Evolutionary conservation across 768 basidiomycete genomes (phyloP), one percentile per base, ranked within the genome.

Genomic region (Clathrus columnatus): DNA sequence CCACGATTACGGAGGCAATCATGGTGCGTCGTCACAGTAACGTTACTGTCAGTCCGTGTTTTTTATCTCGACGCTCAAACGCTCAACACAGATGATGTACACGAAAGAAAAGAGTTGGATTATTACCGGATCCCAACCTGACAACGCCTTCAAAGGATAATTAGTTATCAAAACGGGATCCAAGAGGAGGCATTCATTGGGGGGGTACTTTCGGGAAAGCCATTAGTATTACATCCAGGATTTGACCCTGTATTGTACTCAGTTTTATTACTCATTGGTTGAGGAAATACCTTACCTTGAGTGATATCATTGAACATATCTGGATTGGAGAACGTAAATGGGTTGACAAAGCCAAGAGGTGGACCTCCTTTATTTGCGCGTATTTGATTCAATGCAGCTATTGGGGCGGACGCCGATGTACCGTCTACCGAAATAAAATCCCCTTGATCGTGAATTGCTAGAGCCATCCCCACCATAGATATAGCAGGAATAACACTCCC

Each of bases 81-180:
- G n/a, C n/a, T n/a, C n/a, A n/a, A n/a, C n/a, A n/a, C n/a, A n/a
- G n/a, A n/a, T n/a, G n/a, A n/a, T n/a, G n/a, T n/a, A n/a, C n/a
- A n/a, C n/a, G n/a, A n/a, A n/a, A n/a, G n/a, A n/a, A n/a, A n/a
- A n/a, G n/a, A n/a, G n/a, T n/a, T n/a, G n/a, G n/a, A n/a, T n/a
- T n/a, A n/a, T 67, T 64, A 78, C 77, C 43, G 79, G 79, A 65
- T 82, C 77, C 78, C 77, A 79, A 10, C 77, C 79, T 32, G 61
- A 57, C 3, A 64, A 63, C 32, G 79, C 76, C 47, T 73, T 72
- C 57, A 74, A 78, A 7, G 71, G 73, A 66, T n/a, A 49, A 51
- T 48, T 1, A 28, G 24, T 44, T 7, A 21, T n/a, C 48, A 17
- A 21, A 45, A 32, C 18, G 43, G 27, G 20, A 32, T 21, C 48